Evolutionary conservation across 164 flowering plant genomes (phyloP).

Genomic region (Tetrastigma voinierianum): DNA sequence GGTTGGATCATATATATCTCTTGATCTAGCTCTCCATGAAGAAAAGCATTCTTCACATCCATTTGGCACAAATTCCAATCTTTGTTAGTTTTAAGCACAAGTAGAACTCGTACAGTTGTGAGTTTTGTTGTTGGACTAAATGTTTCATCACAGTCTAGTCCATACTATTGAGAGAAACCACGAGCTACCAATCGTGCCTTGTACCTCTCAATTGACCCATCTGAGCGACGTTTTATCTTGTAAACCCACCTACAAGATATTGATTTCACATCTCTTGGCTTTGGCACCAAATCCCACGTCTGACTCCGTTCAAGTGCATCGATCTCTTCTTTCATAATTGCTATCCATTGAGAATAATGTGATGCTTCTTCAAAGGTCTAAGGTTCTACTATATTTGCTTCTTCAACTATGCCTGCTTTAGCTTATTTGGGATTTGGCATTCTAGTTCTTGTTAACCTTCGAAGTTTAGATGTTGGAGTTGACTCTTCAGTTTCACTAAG

Average conservation of each 20-base stretch:
- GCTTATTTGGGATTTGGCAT: too few species aligned
- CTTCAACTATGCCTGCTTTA: too few species aligned
- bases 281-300: slow-evolving; percentile 19
- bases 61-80: too few species aligned
- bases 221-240: neutral
- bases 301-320: neutral
- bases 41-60: too few species aligned
- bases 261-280: neutral
- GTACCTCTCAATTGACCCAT: slow-evolving; percentile 6
- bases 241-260: too few species aligned
- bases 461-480: too few species aligned
- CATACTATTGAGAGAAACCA: slow-evolving; percentile 1
- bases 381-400: too few species aligned
- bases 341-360: neutral
- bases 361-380: neutral
- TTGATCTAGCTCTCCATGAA: too few species aligned
- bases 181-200: too few species aligned
- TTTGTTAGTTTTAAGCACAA: too few species aligned
- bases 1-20: slow-evolving; percentile 7
- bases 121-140: slow-evolving; percentile 11
- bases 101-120: too few species aligned
- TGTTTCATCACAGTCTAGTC: neutral
- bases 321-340: slow-evolving; percentile 8
- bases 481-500: too few species aligned
- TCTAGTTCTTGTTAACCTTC: slow-evolving; percentile 2